Conservation (phyloP, 2,329 filamentous ascomycete species). For the Dryadomyces sulphureus region DNA sequence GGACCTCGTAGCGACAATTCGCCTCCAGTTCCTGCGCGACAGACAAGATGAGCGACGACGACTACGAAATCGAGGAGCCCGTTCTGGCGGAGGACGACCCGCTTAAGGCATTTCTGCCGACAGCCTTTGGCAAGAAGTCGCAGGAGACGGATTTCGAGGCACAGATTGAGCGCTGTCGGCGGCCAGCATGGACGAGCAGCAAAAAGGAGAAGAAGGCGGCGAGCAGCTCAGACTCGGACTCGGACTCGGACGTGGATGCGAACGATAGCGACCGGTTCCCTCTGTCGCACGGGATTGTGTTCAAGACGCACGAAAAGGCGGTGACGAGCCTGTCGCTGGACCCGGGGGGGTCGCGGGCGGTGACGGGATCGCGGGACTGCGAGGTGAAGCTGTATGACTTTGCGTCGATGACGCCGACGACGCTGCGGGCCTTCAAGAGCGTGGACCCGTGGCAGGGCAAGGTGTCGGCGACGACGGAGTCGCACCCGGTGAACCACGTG, state of each 20-base stretch:
- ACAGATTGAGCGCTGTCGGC: constrained; percentile 67
- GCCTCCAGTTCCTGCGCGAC: not conserved
- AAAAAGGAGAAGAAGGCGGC: constrained; percentile 13
- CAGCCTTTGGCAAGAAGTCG: constrained; percentile 72
- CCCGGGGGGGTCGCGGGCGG: constrained; percentile 66
- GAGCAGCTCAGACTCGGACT: constrained; percentile 22
- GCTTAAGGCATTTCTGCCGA: constrained; percentile 63
- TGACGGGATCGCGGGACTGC: constrained; percentile 86
- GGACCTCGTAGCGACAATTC: too few species aligned
- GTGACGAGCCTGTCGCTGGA: constrained; percentile 78
- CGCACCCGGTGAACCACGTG: constrained; percentile 75
- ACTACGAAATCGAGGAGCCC: constrained; percentile 39
- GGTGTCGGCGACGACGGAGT: constrained; percentile 54
- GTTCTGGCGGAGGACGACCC: constrained; percentile 48
- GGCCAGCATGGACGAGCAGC: constrained; percentile 30
- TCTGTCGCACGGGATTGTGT: constrained; percentile 78
- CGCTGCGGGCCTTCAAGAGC: constrained; percentile 82
- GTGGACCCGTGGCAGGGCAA: constrained; percentile 77
- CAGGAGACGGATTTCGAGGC: constrained; percentile 59
- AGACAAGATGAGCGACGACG: constrained; percentile 20
- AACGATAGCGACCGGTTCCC: constrained; percentile 80
- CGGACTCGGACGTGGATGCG: constrained; percentile 27
- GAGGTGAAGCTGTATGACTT: constrained; percentile 90
- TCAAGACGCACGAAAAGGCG: constrained; percentile 83
- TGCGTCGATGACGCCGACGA: constrained; percentile 87